Conservation (phyloP, 2,329 filamentous ascomycete genomes). For the Trichoderma sp. region DNA sequence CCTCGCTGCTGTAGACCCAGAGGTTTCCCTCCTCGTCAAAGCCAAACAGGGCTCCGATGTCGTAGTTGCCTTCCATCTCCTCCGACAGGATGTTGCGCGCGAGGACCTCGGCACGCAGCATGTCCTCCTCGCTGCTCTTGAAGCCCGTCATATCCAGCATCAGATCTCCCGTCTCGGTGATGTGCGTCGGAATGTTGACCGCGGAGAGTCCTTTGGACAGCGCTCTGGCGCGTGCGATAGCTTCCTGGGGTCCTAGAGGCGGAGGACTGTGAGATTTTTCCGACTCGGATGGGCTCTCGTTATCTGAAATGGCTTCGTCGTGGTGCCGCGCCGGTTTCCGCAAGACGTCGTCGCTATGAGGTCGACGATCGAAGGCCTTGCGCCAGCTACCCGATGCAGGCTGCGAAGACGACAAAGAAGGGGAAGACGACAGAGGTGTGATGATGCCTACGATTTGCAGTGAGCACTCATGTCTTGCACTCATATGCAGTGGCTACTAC, state of each 20-base stretch:
- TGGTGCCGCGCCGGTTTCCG: slow-evolving; percentile 49
- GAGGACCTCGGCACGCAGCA: slow-evolving; percentile 87
- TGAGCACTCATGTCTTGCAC: slow-evolving; percentile 20
- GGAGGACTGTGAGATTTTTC: slow-evolving; percentile 77
- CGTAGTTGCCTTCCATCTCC: slow-evolving; percentile 91
- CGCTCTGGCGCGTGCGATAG: slow-evolving; percentile 78
- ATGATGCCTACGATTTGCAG: slow-evolving; percentile 46
- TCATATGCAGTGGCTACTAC: too few relatives aligned
- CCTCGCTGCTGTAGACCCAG: slow-evolving; percentile 99
- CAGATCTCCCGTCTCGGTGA: slow-evolving; percentile 90
- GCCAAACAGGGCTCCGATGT: slow-evolving; percentile 92
- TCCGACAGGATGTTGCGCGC: slow-evolving; percentile 90
- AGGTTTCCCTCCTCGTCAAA: slow-evolving; percentile 94
- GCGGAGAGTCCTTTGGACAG: slow-evolving; percentile 85
- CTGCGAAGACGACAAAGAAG: slow-evolving; percentile 51
- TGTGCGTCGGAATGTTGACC: slow-evolving; percentile 87
- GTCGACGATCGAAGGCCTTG: slow-evolving; percentile 44
- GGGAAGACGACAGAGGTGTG: slow-evolving; percentile 58
- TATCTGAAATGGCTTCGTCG: slow-evolving; percentile 44
- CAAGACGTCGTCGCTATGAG: slow-evolving; percentile 59
- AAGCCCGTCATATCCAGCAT: slow-evolving; percentile 99
- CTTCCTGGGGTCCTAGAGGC: slow-evolving; percentile 70
- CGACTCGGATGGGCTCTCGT: slow-evolving; percentile 45
- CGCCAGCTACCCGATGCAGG: slow-evolving; percentile 57
- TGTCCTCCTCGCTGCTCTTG: slow-evolving; percentile 91